Conservation (phyloP, 179 eudicot genomes). For the Sideroxylon spinosum region DNA sequence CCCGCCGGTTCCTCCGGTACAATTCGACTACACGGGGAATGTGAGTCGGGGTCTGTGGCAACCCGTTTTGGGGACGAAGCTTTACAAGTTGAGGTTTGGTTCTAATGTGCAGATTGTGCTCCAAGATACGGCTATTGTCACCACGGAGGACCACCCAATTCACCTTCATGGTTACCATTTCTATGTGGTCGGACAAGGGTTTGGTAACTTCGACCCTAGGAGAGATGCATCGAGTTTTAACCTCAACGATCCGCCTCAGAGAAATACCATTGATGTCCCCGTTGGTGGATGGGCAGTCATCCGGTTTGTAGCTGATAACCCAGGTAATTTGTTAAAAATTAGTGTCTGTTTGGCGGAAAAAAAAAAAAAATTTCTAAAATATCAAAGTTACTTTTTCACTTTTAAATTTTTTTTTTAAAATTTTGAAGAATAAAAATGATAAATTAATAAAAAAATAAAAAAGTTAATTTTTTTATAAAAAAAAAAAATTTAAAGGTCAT, state of each 20-base stretch:
- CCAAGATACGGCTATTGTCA: conserved; percentile 56
- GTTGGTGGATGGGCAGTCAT: conserved; percentile 79
- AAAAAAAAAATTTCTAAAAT: no score
- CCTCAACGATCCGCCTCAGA: conserved; percentile 62
- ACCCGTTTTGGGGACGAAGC: conserved; percentile 44
- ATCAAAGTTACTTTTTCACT: no score
- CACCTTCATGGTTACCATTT: conserved; percentile 79
- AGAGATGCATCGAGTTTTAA: conserved; percentile 47
- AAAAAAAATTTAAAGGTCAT: no score
- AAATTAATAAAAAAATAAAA: no score
- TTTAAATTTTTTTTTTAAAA: no score
- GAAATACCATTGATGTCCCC: conserved; percentile 65
- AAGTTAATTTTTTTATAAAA: no score
- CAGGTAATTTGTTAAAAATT: conserved; percentile 39
- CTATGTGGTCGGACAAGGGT: conserved; percentile 52
- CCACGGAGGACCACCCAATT: conserved; percentile 70
- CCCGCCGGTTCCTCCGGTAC: conserved; percentile 45
- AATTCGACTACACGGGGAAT: conserved; percentile 56
- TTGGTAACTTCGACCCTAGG: conserved; percentile 53
- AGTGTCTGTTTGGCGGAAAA: no score
- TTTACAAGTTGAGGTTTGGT: conserved; percentile 50
- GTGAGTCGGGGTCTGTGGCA: conserved; percentile 59
- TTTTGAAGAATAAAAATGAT: no score
- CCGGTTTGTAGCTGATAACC: conserved; percentile 73
- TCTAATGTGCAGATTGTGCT: conserved; percentile 57